Evolutionary conservation across 2,329 filamentous ascomycete genomes (phyloP), one percentile per base, ranked within the genome.

Genomic region (Ophiostoma ulmi): DNA sequence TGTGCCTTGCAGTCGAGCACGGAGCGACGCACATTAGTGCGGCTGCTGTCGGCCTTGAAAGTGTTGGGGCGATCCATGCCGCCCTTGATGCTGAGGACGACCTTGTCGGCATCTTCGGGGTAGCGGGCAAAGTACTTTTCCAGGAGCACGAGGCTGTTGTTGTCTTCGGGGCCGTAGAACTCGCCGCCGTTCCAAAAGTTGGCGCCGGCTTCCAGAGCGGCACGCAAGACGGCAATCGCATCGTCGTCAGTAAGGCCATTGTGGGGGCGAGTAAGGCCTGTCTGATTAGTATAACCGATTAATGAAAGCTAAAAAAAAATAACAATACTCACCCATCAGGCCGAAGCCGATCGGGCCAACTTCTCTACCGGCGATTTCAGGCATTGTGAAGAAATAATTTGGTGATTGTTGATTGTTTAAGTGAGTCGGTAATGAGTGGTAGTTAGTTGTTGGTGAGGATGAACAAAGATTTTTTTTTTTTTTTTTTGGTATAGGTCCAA

Each of bases 21-120:
- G 6, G 85, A 88, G 52, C 81, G 81, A 41, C 86, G 84, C 26
- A 90, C 80, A 63, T 81, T 82, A 61, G 84, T 83, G 7, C 84
- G 83, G 4, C 83, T 85, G 26, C 85, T 83, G 75, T 89, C 84
- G 0, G 84, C 81, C 1, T 69, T 70, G 52, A 81, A 74, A 2
- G 65, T 71, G 58, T 66, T 67, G 48, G 70, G 72, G 67, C 68
- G 69, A 67, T 70, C 64, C 17, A 67, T 52, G 8, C 82, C 85
- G 38, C 88, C 88, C 79, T 91, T 91, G 76, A 91, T 83, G 75
- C 83, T 84, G 66, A 91, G 78, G 13, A 89, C 82, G 13, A 91
- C 82, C 75, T 87, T 87, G 68, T 84, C 80, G 8, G 88, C 87
- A 73, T 90, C 86, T 73, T 88, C 85, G 1, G 89, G 88, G 76